phyloP scores from a whole-genome alignment of 2,329 filamentous ascomycete species.

The Fusarium coffeatum region DNA sequence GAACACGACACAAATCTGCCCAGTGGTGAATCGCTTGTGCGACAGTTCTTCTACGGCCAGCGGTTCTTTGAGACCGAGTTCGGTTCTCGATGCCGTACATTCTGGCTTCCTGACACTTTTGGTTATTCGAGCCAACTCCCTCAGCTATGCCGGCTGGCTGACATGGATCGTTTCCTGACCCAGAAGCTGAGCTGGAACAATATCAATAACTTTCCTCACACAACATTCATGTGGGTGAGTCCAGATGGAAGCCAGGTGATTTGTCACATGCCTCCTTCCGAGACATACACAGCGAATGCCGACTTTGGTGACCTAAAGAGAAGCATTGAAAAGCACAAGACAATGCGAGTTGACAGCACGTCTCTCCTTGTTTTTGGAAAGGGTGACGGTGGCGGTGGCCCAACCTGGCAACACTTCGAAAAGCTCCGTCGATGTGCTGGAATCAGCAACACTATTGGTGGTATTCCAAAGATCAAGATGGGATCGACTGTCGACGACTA shows the following conservation, averaged over 20 bases:
- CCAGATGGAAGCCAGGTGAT: slow-evolving; percentile 96
- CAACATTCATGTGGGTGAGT: slow-evolving; percentile 98
- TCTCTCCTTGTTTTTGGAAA: slow-evolving; percentile 96
- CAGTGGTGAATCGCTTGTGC: slow-evolving; percentile 90
- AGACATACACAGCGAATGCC: slow-evolving; percentile 95
- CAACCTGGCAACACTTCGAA: slow-evolving; percentile 92
- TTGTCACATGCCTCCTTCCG: slow-evolving; percentile 95
- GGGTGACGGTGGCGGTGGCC: slow-evolving; percentile 94
- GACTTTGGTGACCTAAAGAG: slow-evolving; percentile 94
- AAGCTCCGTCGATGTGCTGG: slow-evolving; percentile 93
- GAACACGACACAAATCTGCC: slow-evolving; percentile 99
- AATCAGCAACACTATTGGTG: slow-evolving; percentile 85
- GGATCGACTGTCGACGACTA: slow-evolving; percentile 94
- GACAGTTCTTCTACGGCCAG: slow-evolving; percentile 96
- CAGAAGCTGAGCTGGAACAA: slow-evolving; percentile 99
- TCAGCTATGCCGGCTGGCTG: slow-evolving; percentile 91
- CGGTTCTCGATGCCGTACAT: slow-evolving; percentile 87
- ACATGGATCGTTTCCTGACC: slow-evolving; percentile 96
- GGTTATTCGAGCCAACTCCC: slow-evolving; percentile 96
- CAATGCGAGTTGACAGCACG: slow-evolving; percentile 90
- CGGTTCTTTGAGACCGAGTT: slow-evolving; percentile 95
- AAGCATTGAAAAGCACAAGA: slow-evolving; percentile 93
- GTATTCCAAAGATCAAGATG: slow-evolving; percentile 86
- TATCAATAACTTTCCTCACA: slow-evolving; percentile 98
- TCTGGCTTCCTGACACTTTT: slow-evolving; percentile 98